phyloP scores from a whole-genome alignment of 495 filamentous ascomycete species.

The Polyplosphaeria fusca region DNA sequence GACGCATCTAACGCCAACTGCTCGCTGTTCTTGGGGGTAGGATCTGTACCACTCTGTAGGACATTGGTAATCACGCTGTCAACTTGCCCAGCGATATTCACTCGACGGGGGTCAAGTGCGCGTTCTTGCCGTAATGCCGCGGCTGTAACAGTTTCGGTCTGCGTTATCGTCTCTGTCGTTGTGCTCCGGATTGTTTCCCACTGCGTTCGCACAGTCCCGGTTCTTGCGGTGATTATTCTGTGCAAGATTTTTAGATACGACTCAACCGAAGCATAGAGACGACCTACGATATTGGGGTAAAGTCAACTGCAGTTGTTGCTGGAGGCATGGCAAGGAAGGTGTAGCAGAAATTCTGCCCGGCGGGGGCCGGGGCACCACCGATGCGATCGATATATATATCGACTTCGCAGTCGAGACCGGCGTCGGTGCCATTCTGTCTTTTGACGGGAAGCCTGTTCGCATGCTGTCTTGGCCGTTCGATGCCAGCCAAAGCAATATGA shows the following conservation, averaged over 20 bases:
- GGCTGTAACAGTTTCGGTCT: conserved; percentile 1
- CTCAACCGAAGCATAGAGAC: neutral
- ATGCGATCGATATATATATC: conserved; percentile 2
- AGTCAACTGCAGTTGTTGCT: conserved; percentile 24
- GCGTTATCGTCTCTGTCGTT: conserved; percentile 7
- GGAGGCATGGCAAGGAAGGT: conserved; percentile 14
- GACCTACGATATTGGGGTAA: conserved; percentile 30
- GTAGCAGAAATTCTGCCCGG: conserved; percentile 19
- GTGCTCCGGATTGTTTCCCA: neutral
- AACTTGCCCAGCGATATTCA: conserved; percentile 3
- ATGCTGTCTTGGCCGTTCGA: conserved; percentile 1
- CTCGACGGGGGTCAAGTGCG: neutral
- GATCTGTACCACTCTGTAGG: neutral
- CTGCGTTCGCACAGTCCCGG: neutral
- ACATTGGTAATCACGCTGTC: conserved; percentile 3
- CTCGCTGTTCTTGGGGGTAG: neutral
- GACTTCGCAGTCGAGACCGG: neutral
- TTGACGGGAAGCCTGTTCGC: conserved; percentile 2
- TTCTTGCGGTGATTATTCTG: neutral
- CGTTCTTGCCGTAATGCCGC: neutral
- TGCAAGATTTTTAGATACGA: neutral
- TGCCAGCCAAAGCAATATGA: neutral
- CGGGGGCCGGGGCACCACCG: neutral
- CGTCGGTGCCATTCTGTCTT: neutral
- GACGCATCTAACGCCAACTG: neutral